Base-by-base conservation (phyloP, 371 early-diverging fungal genomes). In the Cokeromyces recurvatus region DNA sequence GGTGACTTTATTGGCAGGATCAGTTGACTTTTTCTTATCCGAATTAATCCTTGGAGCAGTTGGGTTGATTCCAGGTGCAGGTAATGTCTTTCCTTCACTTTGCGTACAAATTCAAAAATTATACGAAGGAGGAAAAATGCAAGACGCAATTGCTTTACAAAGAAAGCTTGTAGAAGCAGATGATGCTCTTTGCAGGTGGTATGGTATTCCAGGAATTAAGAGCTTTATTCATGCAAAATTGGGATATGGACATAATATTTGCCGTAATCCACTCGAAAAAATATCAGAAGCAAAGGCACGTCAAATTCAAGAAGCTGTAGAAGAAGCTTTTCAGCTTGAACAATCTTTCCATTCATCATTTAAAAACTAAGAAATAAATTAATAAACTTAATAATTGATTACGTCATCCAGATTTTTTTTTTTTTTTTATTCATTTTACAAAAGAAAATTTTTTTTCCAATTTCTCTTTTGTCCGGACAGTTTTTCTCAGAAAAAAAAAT, bases 1-100 rank as follows among this genome's bases (percentile, higher is more conserved):
- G 41, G 42, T 74, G n/a, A 51, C 70, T 4, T 51, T 74, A 31
- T 36, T 74, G 46, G 74, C 74, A 17, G 74, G 74, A 2, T 70
- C 74, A 15, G 64, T 48, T 9, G 71, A 74, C 42, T 74, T 74
- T 44, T 64, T 68, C 39, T 46, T 74, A 31, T 59, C 71, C 17
- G 71, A 70, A 19, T 46, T 74, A 39, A 15, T 68, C 10, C 55
- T 66, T 10, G 74, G 74, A 15, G 71, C 64, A 0, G 64, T 68
- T 32, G 74, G 74, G 14, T 48, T 57, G 15, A 61, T 74, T 22
- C 68, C 71, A 17, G 74, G 74, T 9, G 51, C 66, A 15, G 74
- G 64, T 22, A 74, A 74, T 41, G 46, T 70, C 1, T 50, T 64
- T 22, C 74, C 74, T 8, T 25, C 55, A 9, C 55, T 68, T 7